Evolutionary conservation across 2,329 filamentous ascomycete species (phyloP).

Genomic region (Alternaria sp.): DNA sequence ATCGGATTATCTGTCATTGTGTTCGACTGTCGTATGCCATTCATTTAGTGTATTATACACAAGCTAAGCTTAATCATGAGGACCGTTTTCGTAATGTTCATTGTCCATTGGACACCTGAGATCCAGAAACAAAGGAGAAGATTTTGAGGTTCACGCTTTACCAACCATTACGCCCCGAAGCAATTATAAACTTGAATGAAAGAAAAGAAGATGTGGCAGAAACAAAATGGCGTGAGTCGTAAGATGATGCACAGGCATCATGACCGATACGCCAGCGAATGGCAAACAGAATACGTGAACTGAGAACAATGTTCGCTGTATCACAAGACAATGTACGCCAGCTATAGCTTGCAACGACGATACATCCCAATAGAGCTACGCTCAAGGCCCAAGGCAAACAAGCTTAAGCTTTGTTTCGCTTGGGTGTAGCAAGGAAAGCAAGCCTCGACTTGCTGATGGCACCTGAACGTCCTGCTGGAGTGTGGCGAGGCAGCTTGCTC

Average conservation of each 20-base stretch:
- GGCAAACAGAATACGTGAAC: neutral
- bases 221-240: constrained; percentile 14
- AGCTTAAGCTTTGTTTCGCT: constrained; percentile 41
- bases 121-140: constrained; percentile 17
- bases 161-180: constrained; percentile 19
- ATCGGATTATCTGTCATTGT: neutral
- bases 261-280: constrained; percentile 18
- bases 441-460: constrained; percentile 50
- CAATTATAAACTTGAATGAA: constrained; percentile 17
- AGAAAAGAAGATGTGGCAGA: constrained; percentile 9
- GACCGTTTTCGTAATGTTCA: constrained; percentile 25
- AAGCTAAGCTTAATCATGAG: constrained; percentile 23
- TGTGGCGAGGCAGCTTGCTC: constrained; percentile 44
- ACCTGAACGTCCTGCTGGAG: constrained; percentile 38
- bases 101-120: constrained; percentile 18
- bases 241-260: neutral
- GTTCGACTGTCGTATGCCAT: constrained; percentile 8
- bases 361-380: neutral
- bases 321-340: neutral
- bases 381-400: neutral
- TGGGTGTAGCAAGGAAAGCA: constrained; percentile 51
- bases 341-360: neutral
- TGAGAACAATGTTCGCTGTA: neutral
- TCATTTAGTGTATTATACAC: constrained; percentile 28
- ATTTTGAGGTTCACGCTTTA: constrained; percentile 16